Evolutionary conservation across 139 green algal genomes (phyloP).

Genomic region (Chlorella ohadii): DNA sequence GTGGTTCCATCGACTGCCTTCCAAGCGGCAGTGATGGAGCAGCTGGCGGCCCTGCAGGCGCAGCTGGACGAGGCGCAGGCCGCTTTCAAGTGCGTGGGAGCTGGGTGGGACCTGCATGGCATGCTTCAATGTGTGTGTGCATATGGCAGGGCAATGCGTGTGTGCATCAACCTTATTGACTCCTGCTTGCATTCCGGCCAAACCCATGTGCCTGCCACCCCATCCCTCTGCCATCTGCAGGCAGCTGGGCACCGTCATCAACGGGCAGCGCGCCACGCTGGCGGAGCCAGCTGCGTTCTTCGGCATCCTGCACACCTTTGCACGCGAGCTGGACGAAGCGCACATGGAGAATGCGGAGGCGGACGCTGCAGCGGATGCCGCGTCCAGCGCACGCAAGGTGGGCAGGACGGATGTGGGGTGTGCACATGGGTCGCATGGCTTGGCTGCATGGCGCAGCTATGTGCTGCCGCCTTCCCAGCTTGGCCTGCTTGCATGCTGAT

Average conservation of each 20-base stretch:
- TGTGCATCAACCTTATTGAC: too few relatives aligned
- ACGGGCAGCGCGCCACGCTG: slow-evolving; percentile 46
- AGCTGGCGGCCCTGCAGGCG: background rate
- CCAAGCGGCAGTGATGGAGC: background rate
- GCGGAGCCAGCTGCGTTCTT: slow-evolving; percentile 53
- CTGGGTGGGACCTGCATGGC: background rate
- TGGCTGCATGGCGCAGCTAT: background rate
- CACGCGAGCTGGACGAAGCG: slow-evolving; percentile 49
- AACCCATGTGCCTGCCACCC: background rate
- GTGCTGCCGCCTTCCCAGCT: background rate
- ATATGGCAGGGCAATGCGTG: too few relatives aligned
- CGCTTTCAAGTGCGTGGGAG: slow-evolving; percentile 1
- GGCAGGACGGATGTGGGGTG: too few relatives aligned
- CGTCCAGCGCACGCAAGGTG: slow-evolving; percentile 15
- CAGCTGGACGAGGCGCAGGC: background rate
- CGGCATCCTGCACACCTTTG: slow-evolving; percentile 49
- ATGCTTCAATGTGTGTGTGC: too few relatives aligned
- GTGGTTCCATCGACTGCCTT: slow-evolving; percentile 29
- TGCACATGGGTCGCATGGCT: too few relatives aligned
- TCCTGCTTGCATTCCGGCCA: too few relatives aligned
- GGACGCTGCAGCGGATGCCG: slow-evolving; percentile 21
- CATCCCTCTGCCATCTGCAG: background rate
- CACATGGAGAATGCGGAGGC: slow-evolving; percentile 51
- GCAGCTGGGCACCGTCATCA: slow-evolving; percentile 49
- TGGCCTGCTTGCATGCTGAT: background rate